These are phyloP conservation scores for Globisporangium takayamanum DNA, from an alignment of 352 stramenopile genomes.

Conservation along the genomic window DNA sequence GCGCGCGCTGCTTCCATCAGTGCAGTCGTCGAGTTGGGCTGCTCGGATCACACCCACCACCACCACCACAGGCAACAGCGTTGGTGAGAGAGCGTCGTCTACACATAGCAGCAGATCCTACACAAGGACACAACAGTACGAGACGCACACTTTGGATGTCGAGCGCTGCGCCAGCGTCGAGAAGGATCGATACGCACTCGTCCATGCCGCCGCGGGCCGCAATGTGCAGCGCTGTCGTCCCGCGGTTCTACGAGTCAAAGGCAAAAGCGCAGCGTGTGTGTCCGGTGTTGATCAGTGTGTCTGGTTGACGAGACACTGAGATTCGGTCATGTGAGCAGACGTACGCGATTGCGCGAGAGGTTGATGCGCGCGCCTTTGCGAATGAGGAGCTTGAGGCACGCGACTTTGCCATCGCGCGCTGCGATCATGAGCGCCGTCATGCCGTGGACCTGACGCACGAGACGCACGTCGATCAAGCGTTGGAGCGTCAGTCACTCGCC, in stretches of 20 bases:
- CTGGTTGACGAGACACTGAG: neutral
- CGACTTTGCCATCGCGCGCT: constrained; percentile 51
- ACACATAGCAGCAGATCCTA: too few species aligned
- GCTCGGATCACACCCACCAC: neutral
- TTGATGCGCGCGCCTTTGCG: constrained; percentile 81
- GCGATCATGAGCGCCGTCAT: constrained; percentile 81
- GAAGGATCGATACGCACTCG: constrained; percentile 64
- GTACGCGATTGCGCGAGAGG: constrained; percentile 72
- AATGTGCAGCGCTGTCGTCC: constrained; percentile 78
- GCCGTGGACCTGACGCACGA: constrained; percentile 49
- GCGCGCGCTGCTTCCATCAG: constrained; percentile 83
- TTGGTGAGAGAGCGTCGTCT: neutral
- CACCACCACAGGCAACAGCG: neutral
- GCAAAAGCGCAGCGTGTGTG: neutral
- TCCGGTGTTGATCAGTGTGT: neutral
- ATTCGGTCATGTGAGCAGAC: neutral
- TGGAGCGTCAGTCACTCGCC: neutral
- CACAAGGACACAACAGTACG: neutral
- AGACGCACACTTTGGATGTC: constrained; percentile 74
- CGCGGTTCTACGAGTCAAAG: constrained; percentile 34
- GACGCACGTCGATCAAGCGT: neutral
- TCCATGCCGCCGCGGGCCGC: constrained; percentile 66
- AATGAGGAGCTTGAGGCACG: constrained; percentile 66
- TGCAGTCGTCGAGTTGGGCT: constrained; percentile 84
- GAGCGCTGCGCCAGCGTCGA: constrained; percentile 59